Evolutionary conservation across 192 early-diverging fungal species (phyloP).

Genomic region (Phlyctochytrium arcticum): DNA sequence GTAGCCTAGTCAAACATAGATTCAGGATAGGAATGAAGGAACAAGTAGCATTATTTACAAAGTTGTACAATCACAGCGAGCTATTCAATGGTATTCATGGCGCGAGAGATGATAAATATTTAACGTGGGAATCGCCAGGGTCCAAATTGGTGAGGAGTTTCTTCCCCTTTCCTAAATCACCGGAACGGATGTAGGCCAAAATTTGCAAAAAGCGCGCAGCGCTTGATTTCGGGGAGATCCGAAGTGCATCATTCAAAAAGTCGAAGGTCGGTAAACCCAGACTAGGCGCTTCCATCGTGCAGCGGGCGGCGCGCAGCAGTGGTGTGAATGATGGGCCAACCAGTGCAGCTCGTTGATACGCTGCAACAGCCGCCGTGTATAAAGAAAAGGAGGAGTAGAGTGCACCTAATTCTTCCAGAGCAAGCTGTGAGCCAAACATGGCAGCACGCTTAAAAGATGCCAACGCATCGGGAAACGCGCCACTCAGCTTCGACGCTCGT

Average conservation of each 20-base stretch:
- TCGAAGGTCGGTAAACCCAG: too few relatives aligned
- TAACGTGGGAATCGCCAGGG: neutral
- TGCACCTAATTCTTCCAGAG: slow-evolving; percentile 6
- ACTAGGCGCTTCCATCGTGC: neutral
- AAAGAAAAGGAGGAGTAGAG: neutral
- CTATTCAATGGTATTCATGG: too few relatives aligned
- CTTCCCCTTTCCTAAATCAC: neutral
- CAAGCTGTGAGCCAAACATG: neutral
- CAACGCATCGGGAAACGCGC: neutral
- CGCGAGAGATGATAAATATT: too few relatives aligned
- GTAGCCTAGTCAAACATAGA: too few relatives aligned
- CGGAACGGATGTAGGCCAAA: neutral
- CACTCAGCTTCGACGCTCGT: neutral
- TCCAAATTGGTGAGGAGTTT: slow-evolving; percentile 2
- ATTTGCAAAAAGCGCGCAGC: slow-evolving; percentile 19
- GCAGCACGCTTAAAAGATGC: neutral
- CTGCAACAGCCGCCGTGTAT: neutral
- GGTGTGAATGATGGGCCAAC: neutral
- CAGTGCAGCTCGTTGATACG: neutral
- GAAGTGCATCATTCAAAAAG: slow-evolving; percentile 14
- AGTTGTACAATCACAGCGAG: too few relatives aligned
- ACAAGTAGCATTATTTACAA: too few relatives aligned
- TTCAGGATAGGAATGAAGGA: too few relatives aligned
- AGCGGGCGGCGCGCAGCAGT: neutral
- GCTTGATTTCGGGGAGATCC: neutral